Conservation (phyloP, 2,329 filamentous ascomycete genomes). For the Diaporthe batatas region DNA sequence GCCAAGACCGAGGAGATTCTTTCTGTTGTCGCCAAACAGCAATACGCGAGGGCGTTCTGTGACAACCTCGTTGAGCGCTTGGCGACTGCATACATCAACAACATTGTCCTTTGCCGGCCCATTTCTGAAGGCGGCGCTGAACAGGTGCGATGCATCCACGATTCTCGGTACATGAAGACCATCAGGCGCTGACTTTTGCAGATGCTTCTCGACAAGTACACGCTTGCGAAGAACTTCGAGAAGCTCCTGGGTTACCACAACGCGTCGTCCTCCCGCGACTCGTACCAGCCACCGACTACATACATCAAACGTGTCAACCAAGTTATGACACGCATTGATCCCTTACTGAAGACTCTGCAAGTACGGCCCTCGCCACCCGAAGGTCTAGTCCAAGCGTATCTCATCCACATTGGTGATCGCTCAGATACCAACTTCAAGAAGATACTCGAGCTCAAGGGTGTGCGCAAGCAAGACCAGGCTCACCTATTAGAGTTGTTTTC, state of each 20-base stretch:
- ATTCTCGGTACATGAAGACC: neutral
- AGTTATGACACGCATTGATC: conserved; percentile 88
- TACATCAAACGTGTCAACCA: conserved; percentile 90
- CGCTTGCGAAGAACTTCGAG: conserved; percentile 83
- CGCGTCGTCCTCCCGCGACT: conserved; percentile 52
- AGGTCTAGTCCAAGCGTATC: conserved; percentile 94
- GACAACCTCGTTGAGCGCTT: conserved; percentile 95
- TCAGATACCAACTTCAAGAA: conserved; percentile 97
- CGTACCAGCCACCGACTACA: conserved; percentile 62
- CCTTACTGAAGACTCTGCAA: conserved; percentile 95
- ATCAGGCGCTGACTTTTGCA: conserved; percentile 55
- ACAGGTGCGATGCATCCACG: conserved; percentile 70
- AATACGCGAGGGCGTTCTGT: conserved; percentile 94
- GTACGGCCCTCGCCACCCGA: conserved; percentile 92
- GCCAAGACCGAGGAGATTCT: conserved; percentile 80
- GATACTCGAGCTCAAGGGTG: conserved; percentile 94
- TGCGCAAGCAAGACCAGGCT: conserved; percentile 84
- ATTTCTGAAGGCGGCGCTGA: conserved; percentile 95
- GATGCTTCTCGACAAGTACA: conserved; percentile 97
- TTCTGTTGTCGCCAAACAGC: conserved; percentile 84
- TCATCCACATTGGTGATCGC: conserved; percentile 95
- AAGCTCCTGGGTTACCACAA: conserved; percentile 76
- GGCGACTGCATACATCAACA: conserved; percentile 82
- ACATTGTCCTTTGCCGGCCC: conserved; percentile 89
- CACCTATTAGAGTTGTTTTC: conserved; percentile 88